Evolutionary conservation across 768 basidiomycete genomes (phyloP).

Genomic region (Suillus cothurnatus): DNA sequence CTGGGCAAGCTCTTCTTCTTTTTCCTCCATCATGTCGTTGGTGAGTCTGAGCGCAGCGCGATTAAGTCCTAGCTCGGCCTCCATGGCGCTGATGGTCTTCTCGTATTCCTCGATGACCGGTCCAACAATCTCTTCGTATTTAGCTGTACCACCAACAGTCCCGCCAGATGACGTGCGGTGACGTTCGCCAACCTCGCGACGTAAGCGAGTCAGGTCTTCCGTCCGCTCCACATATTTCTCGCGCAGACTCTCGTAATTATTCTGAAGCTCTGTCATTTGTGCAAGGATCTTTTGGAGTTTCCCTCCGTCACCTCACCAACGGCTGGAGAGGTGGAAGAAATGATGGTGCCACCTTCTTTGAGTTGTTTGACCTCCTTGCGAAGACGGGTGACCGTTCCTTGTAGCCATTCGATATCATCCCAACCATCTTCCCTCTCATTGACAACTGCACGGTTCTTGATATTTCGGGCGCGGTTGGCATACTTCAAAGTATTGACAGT

Average conservation of each 20-base stretch:
- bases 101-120: slow-evolving; percentile 99
- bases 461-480: slow-evolving; percentile 95
- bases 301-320: slow-evolving; percentile 49
- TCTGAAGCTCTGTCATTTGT: slow-evolving; percentile 83
- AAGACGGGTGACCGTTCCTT: slow-evolving; percentile 80
- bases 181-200: slow-evolving; percentile 76
- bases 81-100: slow-evolving; percentile 93
- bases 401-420: slow-evolving; percentile 98
- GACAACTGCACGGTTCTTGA: slow-evolving; percentile 91
- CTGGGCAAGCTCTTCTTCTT: slow-evolving; percentile 74
- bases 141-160: slow-evolving; percentile 65
- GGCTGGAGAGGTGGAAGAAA: slow-evolving; percentile 25
- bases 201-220: slow-evolving; percentile 80
- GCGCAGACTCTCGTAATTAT: slow-evolving; percentile 82
- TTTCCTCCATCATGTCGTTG: slow-evolving; percentile 91
- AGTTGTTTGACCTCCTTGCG: slow-evolving; percentile 83
- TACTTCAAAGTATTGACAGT: slow-evolving; percentile 96
- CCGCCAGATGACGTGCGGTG: slow-evolving; percentile 62
- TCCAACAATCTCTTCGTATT: slow-evolving; percentile 92
- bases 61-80: slow-evolving; percentile 87
- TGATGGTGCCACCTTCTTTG: slow-evolving; percentile 61
- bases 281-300: slow-evolving; percentile 74
- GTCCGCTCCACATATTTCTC: slow-evolving; percentile 87
- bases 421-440: slow-evolving; percentile 97
- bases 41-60: slow-evolving; percentile 86